These are phyloP conservation scores for Nitzschia palea DNA, from an alignment of 108 stramenopile species.

Conservation along the genomic window DNA sequence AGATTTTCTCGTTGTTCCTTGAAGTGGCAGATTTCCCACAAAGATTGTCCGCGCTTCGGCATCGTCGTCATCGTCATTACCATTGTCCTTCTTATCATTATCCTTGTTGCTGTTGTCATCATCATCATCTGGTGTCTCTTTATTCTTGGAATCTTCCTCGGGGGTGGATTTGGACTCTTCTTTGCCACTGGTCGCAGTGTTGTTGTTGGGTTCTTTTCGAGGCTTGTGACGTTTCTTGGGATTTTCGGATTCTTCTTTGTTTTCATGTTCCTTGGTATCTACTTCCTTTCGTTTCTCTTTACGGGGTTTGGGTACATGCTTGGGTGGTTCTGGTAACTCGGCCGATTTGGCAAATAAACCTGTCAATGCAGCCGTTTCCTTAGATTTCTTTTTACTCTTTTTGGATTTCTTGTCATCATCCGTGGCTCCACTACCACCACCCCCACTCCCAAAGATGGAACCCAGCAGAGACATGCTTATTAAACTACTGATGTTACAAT, in stretches of 20 bases:
- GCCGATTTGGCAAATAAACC: slow-evolving; percentile 32
- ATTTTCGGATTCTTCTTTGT: background rate
- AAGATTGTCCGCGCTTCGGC: slow-evolving; percentile 70
- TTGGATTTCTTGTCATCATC: background rate
- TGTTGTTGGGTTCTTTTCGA: slow-evolving; percentile 15
- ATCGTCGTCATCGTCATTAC: background rate
- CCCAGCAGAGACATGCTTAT: slow-evolving; percentile 41
- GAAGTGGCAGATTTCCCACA: slow-evolving; percentile 76
- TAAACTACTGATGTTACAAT: background rate
- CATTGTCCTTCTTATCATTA: background rate
- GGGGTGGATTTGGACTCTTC: no score
- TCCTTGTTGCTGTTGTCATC: background rate
- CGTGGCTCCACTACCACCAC: background rate
- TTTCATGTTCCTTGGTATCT: slow-evolving; percentile 3
- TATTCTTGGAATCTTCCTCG: background rate
- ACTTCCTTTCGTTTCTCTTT: slow-evolving; percentile 13
- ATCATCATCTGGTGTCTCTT: background rate
- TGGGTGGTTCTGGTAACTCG: slow-evolving; percentile 41
- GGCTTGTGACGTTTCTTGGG: slow-evolving; percentile 13
- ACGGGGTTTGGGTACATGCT: slow-evolving; percentile 29
- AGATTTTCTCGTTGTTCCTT: slow-evolving; percentile 53
- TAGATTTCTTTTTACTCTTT: background rate
- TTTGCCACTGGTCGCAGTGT: background rate
- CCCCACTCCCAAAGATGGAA: slow-evolving; percentile 41
- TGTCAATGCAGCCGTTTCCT: background rate